phyloP scores from a whole-genome alignment of 2,329 filamentous ascomycete genomes.

The Colletotrichum horii region DNA sequence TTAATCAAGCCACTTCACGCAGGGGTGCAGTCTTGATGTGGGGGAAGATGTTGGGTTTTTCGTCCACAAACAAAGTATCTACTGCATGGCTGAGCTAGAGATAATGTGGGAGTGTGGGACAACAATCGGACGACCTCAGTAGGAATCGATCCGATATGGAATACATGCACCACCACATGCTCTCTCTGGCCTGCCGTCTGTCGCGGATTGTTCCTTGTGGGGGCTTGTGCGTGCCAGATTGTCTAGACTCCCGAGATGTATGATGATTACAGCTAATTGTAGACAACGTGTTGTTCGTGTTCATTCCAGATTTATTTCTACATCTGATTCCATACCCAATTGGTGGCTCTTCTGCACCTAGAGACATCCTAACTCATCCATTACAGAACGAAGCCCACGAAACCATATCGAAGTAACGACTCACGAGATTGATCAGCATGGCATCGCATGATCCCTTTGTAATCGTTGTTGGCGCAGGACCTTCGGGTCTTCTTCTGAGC shows the following conservation, averaged over 20 bases:
- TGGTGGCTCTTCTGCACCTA: neutral
- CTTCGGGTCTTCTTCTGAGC: neutral
- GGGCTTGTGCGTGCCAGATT: neutral
- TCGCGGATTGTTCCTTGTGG: neutral
- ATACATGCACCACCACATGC: no score
- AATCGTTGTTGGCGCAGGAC: neutral
- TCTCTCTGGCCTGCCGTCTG: neutral
- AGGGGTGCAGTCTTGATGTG: neutral
- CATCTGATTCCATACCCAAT: neutral
- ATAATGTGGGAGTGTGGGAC: neutral
- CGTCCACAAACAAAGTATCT: neutral
- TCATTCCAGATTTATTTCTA: neutral
- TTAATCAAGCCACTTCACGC: no score
- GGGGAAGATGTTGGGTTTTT: neutral
- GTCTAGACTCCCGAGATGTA: neutral
- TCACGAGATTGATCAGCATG: neutral
- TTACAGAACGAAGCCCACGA: neutral
- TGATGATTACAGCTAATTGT: neutral
- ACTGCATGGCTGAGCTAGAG: neutral
- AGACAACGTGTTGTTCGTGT: neutral
- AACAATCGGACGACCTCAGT: neutral
- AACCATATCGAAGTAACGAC: neutral
- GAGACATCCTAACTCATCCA: neutral
- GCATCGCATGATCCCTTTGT: neutral
- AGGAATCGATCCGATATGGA: neutral